Base-by-base conservation (phyloP, 1,139 yeast genomes). In the Suhomyces bribrorum region DNA sequence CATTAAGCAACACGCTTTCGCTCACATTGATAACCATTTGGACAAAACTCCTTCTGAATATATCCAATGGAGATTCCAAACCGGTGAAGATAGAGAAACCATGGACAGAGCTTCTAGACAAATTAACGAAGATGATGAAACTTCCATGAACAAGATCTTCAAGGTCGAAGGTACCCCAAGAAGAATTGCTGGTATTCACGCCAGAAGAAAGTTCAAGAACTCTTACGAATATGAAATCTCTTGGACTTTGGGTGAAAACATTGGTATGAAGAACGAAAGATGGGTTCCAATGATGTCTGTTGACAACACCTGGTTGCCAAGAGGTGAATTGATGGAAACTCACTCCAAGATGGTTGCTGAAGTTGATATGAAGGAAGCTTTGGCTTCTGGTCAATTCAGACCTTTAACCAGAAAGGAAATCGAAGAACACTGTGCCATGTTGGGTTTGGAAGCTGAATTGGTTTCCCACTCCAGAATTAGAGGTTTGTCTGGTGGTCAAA, bases 81-180 rank as follows among this genome's bases (percentile, higher is more conserved):
- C 98, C 68, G 98, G 98, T 88, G 98, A 92, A 80, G 98, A 92
- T 76, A 88, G 98, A 81, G 98, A 92, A 81, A 92, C 98, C 75
- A 92, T 92, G 97, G 98, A 92, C 81, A 88, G 97, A 81, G 98
- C 98, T 70, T 88, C 95, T 73, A 88, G 98, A 83, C 94, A 86
- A 75, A 88, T 92, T 69, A 89, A 86, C 69, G 98, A 92, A 77
- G 78, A 80, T 61, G 98, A 92, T 77, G 97, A 90, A 80, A 82
- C 83, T 73, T 87, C 95, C 69, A 92, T 92, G 98, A 89, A 90
- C 92, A 92, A 90, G 83, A 85, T 92, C 75, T 92, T 89, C 90
- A 89, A 86, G 83, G 81, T 92, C 65, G 98, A 92, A 74, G 96
- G 97, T 75, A 82, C 97, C 54, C 89, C 88, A 73, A 90, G 98